These are phyloP conservation scores for Spencermartinsiella europaea DNA, from an alignment of 805 yeast species.

Conservation along the genomic window DNA sequence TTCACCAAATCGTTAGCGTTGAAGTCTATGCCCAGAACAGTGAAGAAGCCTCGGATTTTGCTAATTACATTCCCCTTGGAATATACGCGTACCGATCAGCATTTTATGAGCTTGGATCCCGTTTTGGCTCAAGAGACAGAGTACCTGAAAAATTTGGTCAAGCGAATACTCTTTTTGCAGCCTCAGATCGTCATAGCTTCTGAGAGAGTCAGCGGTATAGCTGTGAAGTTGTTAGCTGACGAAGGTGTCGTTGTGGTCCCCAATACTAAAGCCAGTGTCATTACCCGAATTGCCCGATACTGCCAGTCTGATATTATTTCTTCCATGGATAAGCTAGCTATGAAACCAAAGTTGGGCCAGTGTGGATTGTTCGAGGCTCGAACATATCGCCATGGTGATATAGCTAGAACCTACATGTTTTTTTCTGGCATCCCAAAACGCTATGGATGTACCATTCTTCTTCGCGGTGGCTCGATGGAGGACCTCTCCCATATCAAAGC, in stretches of 20 bases:
- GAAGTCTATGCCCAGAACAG: slow-evolving; percentile 63
- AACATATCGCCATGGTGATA: slow-evolving; percentile 51
- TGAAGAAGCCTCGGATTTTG: slow-evolving; percentile 69
- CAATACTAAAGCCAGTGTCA: slow-evolving; percentile 73
- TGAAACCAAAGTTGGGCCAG: slow-evolving; percentile 64
- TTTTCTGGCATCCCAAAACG: slow-evolving; percentile 70
- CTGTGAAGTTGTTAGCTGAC: slow-evolving; percentile 62
- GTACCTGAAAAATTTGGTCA: slow-evolving; percentile 73
- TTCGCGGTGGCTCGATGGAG: slow-evolving; percentile 73
- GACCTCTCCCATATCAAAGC: slow-evolving; percentile 63
- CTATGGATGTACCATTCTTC: slow-evolving; percentile 76
- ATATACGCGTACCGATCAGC: slow-evolving; percentile 62
- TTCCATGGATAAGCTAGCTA: slow-evolving; percentile 78
- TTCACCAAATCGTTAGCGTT: slow-evolving; percentile 81
- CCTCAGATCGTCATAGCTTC: slow-evolving; percentile 80
- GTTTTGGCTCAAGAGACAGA: slow-evolving; percentile 84
- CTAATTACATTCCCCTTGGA: slow-evolving; percentile 86
- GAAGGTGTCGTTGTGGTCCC: slow-evolving; percentile 78
- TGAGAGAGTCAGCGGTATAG: slow-evolving; percentile 76
- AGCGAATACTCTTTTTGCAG: slow-evolving; percentile 64
- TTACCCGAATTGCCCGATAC: slow-evolving; percentile 69
- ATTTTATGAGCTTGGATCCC: slow-evolving; percentile 75
- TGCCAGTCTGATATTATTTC: slow-evolving; percentile 81
- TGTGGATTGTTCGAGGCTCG: slow-evolving; percentile 71
- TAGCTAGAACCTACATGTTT: slow-evolving; percentile 63